Conservation (phyloP, 2,329 filamentous ascomycete species). For the Cucurbitaria berberidis region DNA sequence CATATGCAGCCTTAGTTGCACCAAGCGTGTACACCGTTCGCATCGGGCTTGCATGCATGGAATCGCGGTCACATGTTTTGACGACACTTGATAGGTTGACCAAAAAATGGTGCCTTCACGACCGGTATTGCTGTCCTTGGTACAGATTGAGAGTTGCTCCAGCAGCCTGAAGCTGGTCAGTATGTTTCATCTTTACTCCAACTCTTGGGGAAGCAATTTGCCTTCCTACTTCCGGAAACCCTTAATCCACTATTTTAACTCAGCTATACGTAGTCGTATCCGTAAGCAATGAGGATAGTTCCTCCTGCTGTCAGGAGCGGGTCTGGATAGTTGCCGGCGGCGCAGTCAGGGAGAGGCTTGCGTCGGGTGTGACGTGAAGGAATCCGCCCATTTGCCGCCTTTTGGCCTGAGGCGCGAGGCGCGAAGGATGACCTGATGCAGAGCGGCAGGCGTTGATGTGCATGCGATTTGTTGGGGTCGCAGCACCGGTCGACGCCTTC, state of each 20-base stretch:
- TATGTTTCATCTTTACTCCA: neutral
- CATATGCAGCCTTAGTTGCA: conserved; percentile 15
- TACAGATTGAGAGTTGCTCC: neutral
- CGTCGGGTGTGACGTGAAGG: conserved; percentile 2
- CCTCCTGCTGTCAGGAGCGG: neutral
- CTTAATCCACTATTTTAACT: neutral
- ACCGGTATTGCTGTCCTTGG: neutral
- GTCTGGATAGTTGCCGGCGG: neutral
- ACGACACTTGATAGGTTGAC: conserved; percentile 3
- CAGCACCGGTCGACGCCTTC: neutral
- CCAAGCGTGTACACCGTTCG: conserved; percentile 5
- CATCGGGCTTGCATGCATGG: conserved; percentile 21
- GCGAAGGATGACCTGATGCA: neutral
- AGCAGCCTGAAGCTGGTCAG: neutral
- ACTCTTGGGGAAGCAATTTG: neutral
- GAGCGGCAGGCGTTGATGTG: neutral
- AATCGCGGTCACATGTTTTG: conserved; percentile 19
- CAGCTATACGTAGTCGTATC: neutral
- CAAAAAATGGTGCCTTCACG: neutral
- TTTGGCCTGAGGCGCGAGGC: neutral
- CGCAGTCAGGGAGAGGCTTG: conserved; percentile 3
- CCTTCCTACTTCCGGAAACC: neutral
- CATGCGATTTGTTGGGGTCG: neutral
- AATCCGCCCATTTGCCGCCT: neutral
- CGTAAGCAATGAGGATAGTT: neutral